These are phyloP conservation scores for Theobroma cacao DNA, from an alignment of 345 rosid species.

Conservation along the genomic window DNA sequence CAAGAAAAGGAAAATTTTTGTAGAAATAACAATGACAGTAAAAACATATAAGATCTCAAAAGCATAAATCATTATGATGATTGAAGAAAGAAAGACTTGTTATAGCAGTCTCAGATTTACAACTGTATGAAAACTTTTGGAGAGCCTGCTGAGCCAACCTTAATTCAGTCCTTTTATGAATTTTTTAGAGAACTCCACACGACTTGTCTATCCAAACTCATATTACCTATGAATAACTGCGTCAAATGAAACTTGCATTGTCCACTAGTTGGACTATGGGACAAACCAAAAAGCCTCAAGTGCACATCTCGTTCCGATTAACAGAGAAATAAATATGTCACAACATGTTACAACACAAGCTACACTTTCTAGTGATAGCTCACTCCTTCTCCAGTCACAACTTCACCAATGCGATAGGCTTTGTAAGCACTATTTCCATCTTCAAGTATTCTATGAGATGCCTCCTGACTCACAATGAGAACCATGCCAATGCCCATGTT, in stretches of 20 bases:
- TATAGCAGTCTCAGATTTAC: background rate
- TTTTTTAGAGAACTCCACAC: background rate
- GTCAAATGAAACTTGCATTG: no score
- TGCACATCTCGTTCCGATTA: background rate
- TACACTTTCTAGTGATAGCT: constrained; percentile 28
- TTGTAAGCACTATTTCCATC: constrained; percentile 37
- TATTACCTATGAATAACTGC: no score
- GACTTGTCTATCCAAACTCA: no score
- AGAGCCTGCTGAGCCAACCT: background rate
- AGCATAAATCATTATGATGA: background rate
- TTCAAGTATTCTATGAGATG: constrained; percentile 47
- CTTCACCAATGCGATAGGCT: constrained; percentile 75
- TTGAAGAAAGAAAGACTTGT: background rate
- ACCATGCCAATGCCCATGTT: constrained; percentile 96
- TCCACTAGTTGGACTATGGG: background rate
- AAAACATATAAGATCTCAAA: background rate
- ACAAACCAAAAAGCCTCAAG: background rate
- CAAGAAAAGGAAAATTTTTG: background rate
- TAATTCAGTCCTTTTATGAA: background rate
- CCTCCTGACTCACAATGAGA: constrained; percentile 59
- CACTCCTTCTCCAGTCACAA: constrained; percentile 62
- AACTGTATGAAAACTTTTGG: background rate
- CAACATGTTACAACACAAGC: background rate
- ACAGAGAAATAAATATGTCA: background rate
- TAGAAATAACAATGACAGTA: background rate